Evolutionary conservation across 2,329 filamentous ascomycete genomes (phyloP).

Genomic region (Neofusicoccum cordaticola): DNA sequence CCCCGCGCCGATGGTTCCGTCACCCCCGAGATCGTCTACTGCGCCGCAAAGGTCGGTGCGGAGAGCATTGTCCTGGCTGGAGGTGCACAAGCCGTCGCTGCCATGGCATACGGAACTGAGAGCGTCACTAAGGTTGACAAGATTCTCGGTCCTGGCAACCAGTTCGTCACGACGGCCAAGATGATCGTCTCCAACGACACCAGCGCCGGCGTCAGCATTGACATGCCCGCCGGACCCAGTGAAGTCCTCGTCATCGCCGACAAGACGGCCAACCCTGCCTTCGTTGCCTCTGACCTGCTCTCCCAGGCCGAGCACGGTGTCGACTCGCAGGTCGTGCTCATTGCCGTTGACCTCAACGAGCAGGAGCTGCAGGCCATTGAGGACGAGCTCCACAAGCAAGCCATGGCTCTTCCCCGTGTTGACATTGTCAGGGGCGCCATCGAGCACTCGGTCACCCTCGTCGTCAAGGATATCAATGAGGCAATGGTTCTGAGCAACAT

Average conservation of each 20-base stretch:
- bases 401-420: conserved; percentile 79
- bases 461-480: conserved; percentile 69
- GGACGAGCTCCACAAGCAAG: conserved; percentile 84
- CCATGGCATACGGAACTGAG: conserved; percentile 96
- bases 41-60: conserved; percentile 92
- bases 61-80: conserved; percentile 95
- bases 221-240: conserved; percentile 96
- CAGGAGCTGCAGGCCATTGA: conserved; percentile 77
- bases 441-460: conserved; percentile 84
- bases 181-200: conserved; percentile 98
- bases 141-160: conserved; percentile 95
- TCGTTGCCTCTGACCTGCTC: conserved; percentile 90
- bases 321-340: conserved; percentile 90
- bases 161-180: conserved; percentile 97
- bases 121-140: conserved; percentile 96
- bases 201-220: conserved; percentile 89
- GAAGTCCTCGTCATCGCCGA: conserved; percentile 97
- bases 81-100: conserved; percentile 91
- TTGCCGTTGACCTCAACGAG: conserved; percentile 77
- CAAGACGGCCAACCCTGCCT: conserved; percentile 80
- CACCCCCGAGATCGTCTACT: conserved; percentile 96
- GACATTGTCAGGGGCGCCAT: conserved; percentile 92
- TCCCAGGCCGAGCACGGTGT: conserved; percentile 96
- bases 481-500: conserved; percentile 83
- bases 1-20: conserved; percentile 85